Base-by-base conservation (phyloP, 805 yeast species). In the Metschnikowia lochheadii region DNA sequence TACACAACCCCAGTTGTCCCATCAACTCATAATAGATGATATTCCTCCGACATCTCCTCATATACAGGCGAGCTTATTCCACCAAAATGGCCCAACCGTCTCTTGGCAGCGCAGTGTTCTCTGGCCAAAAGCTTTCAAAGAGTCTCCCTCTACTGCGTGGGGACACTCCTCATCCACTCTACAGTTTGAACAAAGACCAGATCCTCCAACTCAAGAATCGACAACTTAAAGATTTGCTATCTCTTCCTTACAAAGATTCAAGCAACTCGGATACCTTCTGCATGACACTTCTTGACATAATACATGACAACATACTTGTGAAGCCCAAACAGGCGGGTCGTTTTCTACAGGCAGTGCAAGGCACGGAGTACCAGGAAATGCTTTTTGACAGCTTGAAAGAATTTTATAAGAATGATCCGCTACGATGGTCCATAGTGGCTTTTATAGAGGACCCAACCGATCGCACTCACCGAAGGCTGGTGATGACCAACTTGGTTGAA, bases 161-260 rank as follows among this genome's bases (percentile, higher is more conserved):
- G 41, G 52, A 63, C 5, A 61, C 59, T 49, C 70, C 72, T 5
- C 71, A 72, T 43, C 76, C 78, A 3, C 60, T 73, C 34, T 65
- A 60, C 47, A 47, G 57, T 14, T 63, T 69, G 64, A 36, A 57
- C 14, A 63, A 64, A 40, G 57, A 55, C 1, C 65, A 70, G 40
- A 48, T 73, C 1, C 33, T 61, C n/a, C 32, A 34, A 2, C 61
- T 73, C 31, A 50, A 54, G 6, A 50, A 48, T 7, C 17, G 48
- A 5, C 68, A 68, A 32, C 65, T 66, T 41, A 20, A 38, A 8
- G 66, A 69, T 48, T 57, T 73, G n/a, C 50, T 62, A 3, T 46
- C 51, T 5, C 52, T 68, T 17, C 70, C 70, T 1, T 61, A 60
- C 53, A 57, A 53, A 10, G 13, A 53, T 1, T 35, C 57, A 3